These are phyloP conservation scores for Pichiaceae sp. DNA, from an alignment of 1,139 yeast species.

Conservation along the genomic window DNA sequence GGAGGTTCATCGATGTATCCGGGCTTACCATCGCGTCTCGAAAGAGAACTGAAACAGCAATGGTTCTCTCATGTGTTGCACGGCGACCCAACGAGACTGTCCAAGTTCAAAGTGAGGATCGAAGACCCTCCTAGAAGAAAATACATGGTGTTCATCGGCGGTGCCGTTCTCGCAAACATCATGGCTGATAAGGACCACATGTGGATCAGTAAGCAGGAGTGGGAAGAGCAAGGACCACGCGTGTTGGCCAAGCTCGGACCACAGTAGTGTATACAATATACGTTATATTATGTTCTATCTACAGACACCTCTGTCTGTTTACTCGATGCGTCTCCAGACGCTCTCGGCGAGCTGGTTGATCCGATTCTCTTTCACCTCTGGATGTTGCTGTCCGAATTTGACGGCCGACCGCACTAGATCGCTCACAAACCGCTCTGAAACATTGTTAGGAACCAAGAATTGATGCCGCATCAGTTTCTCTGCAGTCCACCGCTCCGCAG, in stretches of 20 bases:
- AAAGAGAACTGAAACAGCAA: constrained; percentile 90
- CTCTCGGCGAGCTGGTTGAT: constrained; percentile 41
- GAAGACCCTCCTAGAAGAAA: constrained; percentile 99
- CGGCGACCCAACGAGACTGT: constrained; percentile 80
- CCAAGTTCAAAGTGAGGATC: constrained; percentile 89
- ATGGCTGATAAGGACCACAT: constrained; percentile 98
- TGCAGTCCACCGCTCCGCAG: constrained; percentile 59
- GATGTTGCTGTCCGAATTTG: constrained; percentile 48
- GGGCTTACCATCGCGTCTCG: constrained; percentile 91
- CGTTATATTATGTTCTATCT: neutral
- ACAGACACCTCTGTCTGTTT: constrained; percentile 11
- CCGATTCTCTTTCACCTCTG: constrained; percentile 30
- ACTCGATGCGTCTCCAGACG: constrained; percentile 35
- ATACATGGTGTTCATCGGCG: constrained; percentile 98
- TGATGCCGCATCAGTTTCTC: constrained; percentile 46
- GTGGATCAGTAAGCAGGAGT: constrained; percentile 95
- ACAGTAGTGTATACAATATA: constrained; percentile 34
- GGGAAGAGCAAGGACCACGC: constrained; percentile 95
- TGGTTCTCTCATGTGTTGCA: constrained; percentile 87
- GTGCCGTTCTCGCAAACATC: constrained; percentile 95
- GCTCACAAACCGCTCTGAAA: constrained; percentile 56
- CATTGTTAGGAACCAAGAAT: constrained; percentile 69
- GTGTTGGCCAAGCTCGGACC: constrained; percentile 89
- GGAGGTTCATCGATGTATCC: constrained; percentile 99
- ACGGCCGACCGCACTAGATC: constrained; percentile 75